phyloP scores from a whole-genome alignment of 306 rosid genomes.

The Astragalus membranaceus region DNA sequence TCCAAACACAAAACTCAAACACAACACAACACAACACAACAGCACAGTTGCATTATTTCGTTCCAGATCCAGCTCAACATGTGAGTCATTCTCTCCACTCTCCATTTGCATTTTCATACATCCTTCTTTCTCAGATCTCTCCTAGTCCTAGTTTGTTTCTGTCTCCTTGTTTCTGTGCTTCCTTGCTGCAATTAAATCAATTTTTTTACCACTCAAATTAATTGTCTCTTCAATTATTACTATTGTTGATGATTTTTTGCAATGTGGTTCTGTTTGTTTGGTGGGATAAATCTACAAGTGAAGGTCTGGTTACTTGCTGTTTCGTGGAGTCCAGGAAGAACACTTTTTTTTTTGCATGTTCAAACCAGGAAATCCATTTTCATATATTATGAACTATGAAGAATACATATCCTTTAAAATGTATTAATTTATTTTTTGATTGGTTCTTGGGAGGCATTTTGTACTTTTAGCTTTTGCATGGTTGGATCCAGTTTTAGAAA shows the following conservation, averaged over 20 bases:
- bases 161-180: background rate
- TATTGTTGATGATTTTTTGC: background rate
- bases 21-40: background rate
- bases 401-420: background rate
- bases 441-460: background rate
- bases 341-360: background rate
- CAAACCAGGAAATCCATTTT: background rate
- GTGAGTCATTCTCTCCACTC: conserved; percentile 34
- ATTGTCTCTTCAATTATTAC: background rate
- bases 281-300: background rate
- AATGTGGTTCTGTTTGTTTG: conserved; percentile 22
- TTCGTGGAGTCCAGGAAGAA: background rate
- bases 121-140: background rate
- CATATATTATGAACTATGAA: background rate
- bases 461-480: background rate
- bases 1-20: background rate
- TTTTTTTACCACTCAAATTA: background rate
- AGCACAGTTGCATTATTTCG: conserved; percentile 20
- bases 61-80: conserved; percentile 40
- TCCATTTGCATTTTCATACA: background rate
- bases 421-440: background rate
- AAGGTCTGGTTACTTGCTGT: background rate
- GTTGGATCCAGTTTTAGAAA: conserved; percentile 23
- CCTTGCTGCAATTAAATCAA: background rate
- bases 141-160: background rate